A percentile compares a stretch with the other conserved stretches of the same genome.
phyloP scores from a whole-genome alignment of 371 early-diverging fungal species.

The Mortierella sp. region DNA sequence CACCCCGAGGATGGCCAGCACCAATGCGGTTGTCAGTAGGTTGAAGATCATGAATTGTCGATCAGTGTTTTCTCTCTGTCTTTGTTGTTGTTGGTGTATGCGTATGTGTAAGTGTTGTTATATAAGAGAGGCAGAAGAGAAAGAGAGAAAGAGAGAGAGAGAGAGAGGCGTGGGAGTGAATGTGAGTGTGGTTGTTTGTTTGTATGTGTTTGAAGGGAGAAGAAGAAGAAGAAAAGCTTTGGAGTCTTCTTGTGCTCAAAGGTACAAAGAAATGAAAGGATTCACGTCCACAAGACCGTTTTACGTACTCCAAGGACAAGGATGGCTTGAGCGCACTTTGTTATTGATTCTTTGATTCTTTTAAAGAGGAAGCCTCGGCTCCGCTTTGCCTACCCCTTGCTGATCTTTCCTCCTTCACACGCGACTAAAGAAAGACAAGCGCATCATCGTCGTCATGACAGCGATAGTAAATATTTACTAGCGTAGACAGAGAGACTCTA shows the following conservation, averaged over 20 bases:
- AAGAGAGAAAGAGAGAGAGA: not conserved
- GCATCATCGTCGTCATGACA: not conserved
- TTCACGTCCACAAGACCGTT: too few species aligned
- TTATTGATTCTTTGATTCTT: not conserved
- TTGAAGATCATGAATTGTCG: slow-evolving; percentile 37
- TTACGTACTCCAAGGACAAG: not conserved
- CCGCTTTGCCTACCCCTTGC: not conserved
- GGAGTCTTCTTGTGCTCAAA: not conserved
- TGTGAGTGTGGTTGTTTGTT: not conserved
- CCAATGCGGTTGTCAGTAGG: slow-evolving; percentile 36
- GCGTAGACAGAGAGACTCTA: too few species aligned
- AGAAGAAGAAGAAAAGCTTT: not conserved
- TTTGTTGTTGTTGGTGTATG: not conserved
- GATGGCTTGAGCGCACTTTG: not conserved
- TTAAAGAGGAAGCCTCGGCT: too few species aligned
- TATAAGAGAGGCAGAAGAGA: not conserved
- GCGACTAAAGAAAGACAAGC: not conserved
- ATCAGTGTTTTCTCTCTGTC: not conserved
- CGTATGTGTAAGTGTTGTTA: not conserved
- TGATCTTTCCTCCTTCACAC: not conserved
- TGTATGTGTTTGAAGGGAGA: not conserved
- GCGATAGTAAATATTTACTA: not conserved
- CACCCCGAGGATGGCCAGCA: slow-evolving; percentile 49
- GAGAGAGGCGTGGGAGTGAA: not conserved
- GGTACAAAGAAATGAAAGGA: too few species aligned